Evolutionary conservation across 2,329 filamentous ascomycete species (phyloP).

Genomic region (Celoporthe dispersa): DNA sequence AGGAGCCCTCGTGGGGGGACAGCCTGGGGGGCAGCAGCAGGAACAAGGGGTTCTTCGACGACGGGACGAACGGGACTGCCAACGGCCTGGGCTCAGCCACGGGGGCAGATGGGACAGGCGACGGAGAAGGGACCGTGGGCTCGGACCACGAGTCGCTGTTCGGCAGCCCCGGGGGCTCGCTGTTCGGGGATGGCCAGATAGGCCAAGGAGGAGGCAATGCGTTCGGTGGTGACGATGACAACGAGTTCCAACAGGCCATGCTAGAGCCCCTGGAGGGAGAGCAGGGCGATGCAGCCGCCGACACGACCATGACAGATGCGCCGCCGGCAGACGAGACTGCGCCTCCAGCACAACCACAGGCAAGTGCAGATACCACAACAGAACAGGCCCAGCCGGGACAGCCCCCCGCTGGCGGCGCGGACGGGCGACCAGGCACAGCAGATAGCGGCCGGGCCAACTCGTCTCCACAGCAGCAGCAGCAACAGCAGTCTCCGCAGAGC

Average conservation of each 20-base stretch:
- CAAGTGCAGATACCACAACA: background rate
- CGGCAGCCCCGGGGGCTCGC: slow-evolving; percentile 76
- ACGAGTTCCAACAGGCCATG: slow-evolving; percentile 79
- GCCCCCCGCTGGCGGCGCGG: slow-evolving; percentile 26
- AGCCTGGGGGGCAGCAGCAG: slow-evolving; percentile 81
- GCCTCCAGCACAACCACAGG: background rate
- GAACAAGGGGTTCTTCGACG: slow-evolving; percentile 59
- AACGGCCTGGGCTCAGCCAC: slow-evolving; percentile 37
- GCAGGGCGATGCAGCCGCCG: slow-evolving; percentile 45
- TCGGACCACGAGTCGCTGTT: slow-evolving; percentile 82
- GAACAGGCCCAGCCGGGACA: slow-evolving; percentile 18
- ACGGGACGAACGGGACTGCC: slow-evolving; percentile 31
- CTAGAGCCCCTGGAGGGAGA: slow-evolving; percentile 47
- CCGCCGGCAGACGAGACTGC: slow-evolving; percentile 5
- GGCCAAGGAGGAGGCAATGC: slow-evolving; percentile 50
- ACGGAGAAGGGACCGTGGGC: slow-evolving; percentile 64
- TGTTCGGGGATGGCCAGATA: slow-evolving; percentile 76
- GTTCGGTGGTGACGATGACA: slow-evolving; percentile 82
- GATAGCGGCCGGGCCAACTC: slow-evolving; percentile 5
- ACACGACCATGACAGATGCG: slow-evolving; percentile 41
- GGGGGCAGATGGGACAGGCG: slow-evolving; percentile 43
- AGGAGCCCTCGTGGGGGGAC: slow-evolving; percentile 61
- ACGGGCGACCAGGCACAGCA: slow-evolving; percentile 26
- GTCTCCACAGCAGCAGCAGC: slow-evolving; percentile 7
- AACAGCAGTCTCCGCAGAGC: slow-evolving; percentile 9